Evolutionary conservation across 2,329 filamentous ascomycete genomes (phyloP), one percentile per base, ranked within the genome.

Genomic region (Arthrinium puccinioides): DNA sequence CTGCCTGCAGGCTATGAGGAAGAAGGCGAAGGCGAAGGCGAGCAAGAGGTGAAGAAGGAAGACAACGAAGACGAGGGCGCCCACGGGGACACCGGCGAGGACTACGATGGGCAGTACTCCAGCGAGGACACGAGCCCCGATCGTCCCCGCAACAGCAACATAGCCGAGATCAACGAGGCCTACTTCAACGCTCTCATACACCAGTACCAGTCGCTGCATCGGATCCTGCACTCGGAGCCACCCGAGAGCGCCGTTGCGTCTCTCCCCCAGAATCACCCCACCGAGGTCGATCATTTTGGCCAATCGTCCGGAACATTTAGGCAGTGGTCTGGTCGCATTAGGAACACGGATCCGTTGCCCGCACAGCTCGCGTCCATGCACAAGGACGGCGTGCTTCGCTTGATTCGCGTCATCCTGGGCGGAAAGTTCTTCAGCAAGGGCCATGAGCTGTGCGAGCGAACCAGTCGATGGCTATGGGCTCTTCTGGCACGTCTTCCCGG

Each of bases 401-500:
- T 90, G 21, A 56, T 95, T 26, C 71, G 75, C 19, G 67, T 89
- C 36, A 62, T 85, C n/a, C 65, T 83, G 20, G 69, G 72, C 14
- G 76, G 77, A 36, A 77, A 76, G 42, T 76, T 84, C 36, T 70
- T 83, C 37, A 72, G 70, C 31, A 72, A 71, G 34, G 74, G 73
- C n/a, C 61, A 67, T 16, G 69, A 72, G 21, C 65, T 87, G 21
- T 68, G 76, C 19, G 72, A 76, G 49, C 74, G 80, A 32, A 79
- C 85, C 5, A 88, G 87, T 42, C 72, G 79, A 13, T 97, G 90
- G 90, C 67, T 86, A 4, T 96, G 88, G 89, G 80, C 83, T 0
- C 60, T 95, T 40, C 66, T 96, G 30, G 87, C 84, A 3, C 74
- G 79, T 40, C 70, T 90, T 41, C 81, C 84, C 1, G 84, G 86